A percentile compares a stretch with the other conserved stretches of the same genome.
Evolutionary conservation across 352 stramenopile species (phyloP).

Genomic region (Phytophthora boehmeriae): DNA sequence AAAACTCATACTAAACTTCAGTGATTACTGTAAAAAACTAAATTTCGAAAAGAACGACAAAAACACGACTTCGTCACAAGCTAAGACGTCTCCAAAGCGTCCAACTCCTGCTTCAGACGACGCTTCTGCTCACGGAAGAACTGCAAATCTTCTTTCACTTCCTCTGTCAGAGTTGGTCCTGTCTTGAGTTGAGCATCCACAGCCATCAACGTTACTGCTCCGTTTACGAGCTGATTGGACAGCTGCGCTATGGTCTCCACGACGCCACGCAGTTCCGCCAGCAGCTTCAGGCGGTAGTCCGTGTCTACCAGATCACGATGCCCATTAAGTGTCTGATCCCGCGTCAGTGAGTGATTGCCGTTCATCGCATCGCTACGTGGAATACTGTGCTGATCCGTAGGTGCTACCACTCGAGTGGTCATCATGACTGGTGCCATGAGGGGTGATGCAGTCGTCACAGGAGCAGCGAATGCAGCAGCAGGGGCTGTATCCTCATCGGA

Average conservation of each 20-base stretch:
- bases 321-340: slow-evolving; percentile 6
- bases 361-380: slow-evolving; percentile 11
- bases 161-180: slow-evolving; percentile 30
- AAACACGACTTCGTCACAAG: slow-evolving; percentile 3
- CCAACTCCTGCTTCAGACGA: slow-evolving; percentile 31
- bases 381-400: not conserved
- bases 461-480: not conserved
- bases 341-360: slow-evolving; percentile 14
- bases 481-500: not conserved
- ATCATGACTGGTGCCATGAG: not conserved
- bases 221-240: slow-evolving; percentile 25
- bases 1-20: not conserved
- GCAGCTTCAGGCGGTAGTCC: slow-evolving; percentile 34
- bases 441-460: not conserved
- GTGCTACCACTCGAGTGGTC: not conserved
- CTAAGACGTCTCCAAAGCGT: slow-evolving; percentile 17
- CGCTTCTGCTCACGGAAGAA: slow-evolving; percentile 38
- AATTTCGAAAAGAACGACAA: not conserved
- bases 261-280: slow-evolving; percentile 34
- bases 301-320: slow-evolving; percentile 22
- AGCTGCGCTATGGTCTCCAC: slow-evolving; percentile 39
- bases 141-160: slow-evolving; percentile 35
- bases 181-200: slow-evolving; percentile 18
- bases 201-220: slow-evolving; percentile 15
- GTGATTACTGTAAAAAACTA: not conserved